Evolutionary conservation across 768 basidiomycete genomes (phyloP).

Genomic region (Artomyces pyxidatus): DNA sequence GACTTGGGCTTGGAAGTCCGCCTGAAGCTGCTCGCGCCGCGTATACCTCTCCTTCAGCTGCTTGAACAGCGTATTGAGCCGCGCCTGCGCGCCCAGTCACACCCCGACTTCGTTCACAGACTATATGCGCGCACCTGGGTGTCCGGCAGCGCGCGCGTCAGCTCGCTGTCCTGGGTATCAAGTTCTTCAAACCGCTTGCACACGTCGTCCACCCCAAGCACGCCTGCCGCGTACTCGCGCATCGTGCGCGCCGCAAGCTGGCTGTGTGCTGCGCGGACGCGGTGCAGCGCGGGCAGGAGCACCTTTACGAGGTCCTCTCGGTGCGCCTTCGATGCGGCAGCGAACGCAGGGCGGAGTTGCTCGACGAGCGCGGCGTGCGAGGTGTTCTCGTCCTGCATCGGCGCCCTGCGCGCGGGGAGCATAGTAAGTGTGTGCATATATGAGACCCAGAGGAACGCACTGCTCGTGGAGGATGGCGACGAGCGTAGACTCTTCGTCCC

Average conservation of each 20-base stretch:
- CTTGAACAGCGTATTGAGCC: slow-evolving; percentile 11
- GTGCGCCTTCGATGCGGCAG: neutral
- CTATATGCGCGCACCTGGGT: slow-evolving; percentile 37
- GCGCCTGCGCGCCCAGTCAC: neutral
- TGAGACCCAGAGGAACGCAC: slow-evolving; percentile 12
- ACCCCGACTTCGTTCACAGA: neutral
- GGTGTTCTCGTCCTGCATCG: slow-evolving; percentile 9
- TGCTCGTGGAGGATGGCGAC: slow-evolving; percentile 23
- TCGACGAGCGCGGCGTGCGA: neutral
- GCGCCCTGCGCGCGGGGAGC: too few species aligned
- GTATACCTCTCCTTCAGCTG: neutral
- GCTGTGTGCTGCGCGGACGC: neutral
- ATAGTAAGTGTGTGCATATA: neutral
- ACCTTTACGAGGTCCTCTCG: neutral
- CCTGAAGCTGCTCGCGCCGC: neutral
- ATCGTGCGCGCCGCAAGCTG: slow-evolving; percentile 18
- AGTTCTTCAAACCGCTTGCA: slow-evolving; percentile 45
- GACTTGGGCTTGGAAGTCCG: neutral
- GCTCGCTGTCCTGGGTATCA: slow-evolving; percentile 34
- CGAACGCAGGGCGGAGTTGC: neutral
- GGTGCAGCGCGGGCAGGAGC: neutral
- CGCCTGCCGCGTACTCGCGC: slow-evolving; percentile 26
- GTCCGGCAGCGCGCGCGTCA: slow-evolving; percentile 30
- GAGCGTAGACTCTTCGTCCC: slow-evolving; percentile 26
- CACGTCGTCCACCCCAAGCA: slow-evolving; percentile 46